phyloP scores from a whole-genome alignment of 73 alveolate genomes.

The Stentor coeruleus region DNA sequence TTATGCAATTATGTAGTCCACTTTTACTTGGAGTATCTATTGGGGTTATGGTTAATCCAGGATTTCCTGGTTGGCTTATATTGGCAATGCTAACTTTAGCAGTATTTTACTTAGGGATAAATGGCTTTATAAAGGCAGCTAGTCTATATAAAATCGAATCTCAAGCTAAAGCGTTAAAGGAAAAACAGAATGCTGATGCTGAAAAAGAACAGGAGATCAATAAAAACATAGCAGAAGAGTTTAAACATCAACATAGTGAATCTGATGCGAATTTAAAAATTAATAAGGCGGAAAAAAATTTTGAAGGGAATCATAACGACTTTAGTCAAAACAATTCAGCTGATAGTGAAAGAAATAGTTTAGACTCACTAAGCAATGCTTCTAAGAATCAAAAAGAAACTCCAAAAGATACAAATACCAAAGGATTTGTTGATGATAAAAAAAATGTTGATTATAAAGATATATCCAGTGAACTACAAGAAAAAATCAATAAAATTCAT shows the following conservation, averaged over 20 bases:
- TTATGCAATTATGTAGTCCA: conserved; percentile 4
- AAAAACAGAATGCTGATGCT: too few relatives aligned
- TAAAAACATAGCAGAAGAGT: background rate
- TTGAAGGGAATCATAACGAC: background rate
- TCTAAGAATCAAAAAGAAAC: background rate
- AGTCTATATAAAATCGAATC: background rate
- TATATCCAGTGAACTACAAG: background rate
- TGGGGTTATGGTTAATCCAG: background rate
- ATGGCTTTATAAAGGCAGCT: too few relatives aligned
- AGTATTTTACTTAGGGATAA: background rate
- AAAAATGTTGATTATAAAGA: background rate
- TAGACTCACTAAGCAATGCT: background rate
- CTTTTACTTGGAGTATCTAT: conserved; percentile 1
- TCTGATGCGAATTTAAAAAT: background rate
- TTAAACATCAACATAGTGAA: background rate
- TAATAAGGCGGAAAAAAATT: background rate
- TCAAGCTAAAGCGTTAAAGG: too few relatives aligned
- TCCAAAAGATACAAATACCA: background rate
- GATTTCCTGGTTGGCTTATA: conserved; percentile 19
- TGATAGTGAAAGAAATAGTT: background rate
- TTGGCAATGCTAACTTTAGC: conserved; percentile 12
- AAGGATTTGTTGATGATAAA: background rate
- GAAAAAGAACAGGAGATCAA: background rate
- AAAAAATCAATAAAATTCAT: background rate
- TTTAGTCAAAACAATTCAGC: background rate